A percentile compares a stretch with the other conserved stretches of the same genome.
Evolutionary conservation across 1,284 basidiomycete species (phyloP).

Genomic region (Naganishia albida): DNA sequence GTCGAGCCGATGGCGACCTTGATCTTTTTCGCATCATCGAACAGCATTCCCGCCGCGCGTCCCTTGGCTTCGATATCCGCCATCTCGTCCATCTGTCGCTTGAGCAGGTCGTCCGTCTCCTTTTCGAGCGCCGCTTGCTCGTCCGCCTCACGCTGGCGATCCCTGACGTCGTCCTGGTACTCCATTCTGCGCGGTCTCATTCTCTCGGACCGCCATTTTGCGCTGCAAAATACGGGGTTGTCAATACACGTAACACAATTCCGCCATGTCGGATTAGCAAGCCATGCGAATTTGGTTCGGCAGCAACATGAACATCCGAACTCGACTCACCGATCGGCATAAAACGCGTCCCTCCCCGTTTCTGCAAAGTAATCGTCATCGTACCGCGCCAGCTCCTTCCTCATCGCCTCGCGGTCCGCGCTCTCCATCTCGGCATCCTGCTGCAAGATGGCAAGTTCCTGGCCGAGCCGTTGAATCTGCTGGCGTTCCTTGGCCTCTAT

Average conservation of each 20-base stretch:
- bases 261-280: background rate
- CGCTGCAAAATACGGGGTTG: conserved; percentile 52
- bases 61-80: conserved; percentile 81
- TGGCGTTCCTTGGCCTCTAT: conserved; percentile 77
- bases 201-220: conserved; percentile 73
- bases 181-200: conserved; percentile 68
- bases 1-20: conserved; percentile 66
- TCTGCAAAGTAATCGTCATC: conserved; percentile 86
- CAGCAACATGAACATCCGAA: conserved; percentile 6
- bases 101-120: conserved; percentile 84
- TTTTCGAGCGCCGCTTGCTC: conserved; percentile 77
- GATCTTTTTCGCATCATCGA: conserved; percentile 85
- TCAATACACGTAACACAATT: background rate
- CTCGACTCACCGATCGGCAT: conserved; percentile 72
- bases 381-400: conserved; percentile 72
- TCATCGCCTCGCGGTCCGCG: conserved; percentile 69
- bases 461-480: conserved; percentile 71
- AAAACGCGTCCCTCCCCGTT: conserved; percentile 64
- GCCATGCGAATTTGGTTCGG: background rate
- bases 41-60: conserved; percentile 79
- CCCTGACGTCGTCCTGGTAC: conserved; percentile 77
- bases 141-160: conserved; percentile 74
- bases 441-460: conserved; percentile 69
- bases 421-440: conserved; percentile 73
- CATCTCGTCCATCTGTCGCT: conserved; percentile 86